Evolutionary conservation across 2,329 filamentous ascomycete species (phyloP), one percentile per base, ranked within the genome.

Genomic region (Stemphylium beticola): DNA sequence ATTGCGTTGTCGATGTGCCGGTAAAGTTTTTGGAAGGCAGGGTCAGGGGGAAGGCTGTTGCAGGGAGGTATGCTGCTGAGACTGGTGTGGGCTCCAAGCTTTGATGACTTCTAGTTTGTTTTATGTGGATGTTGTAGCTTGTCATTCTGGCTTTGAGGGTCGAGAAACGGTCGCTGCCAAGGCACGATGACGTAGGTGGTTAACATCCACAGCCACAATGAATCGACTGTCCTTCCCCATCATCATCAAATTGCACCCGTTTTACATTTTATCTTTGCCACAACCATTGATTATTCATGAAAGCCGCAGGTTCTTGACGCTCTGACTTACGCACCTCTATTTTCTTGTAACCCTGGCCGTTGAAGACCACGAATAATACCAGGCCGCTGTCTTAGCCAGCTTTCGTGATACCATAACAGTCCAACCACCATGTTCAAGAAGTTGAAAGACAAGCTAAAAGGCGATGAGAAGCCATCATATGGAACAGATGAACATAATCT

Each of bases 1-100:
- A 78, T 53, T 72, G 72, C 41, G 63, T 75, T n/a, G 73, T 81
- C 34, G 72, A 78, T 34, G 70, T 79, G 39, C 79, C 78, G 1
- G 61, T 67, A 39, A 63, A 49, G 55, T 56, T 73, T 29, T 42
- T 73, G 14, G 65, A 69, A 39, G 68, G 63, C 18, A 59, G 62
- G 41, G 22, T 24, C 8, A 24, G 22, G 22, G 22, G 22, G 6
- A 24, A 7, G 22, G 22, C 22, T 24, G 22, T 24, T 14, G 39
- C 17, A 24, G 56, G 40, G 32, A 53, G 39, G 10, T 61, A 58
- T 49, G 37, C 31, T n/a, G 3, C n/a, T 9, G 49, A 52, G n/a
- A 7, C 22, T 4, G 6, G 22, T 24, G 22, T 24, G 22, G 6
- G 22, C 2, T 24, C 22, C 22, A 24, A 24, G 22, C 22, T 24